Percentiles rank a stretch among this genome's conserved stretches.
phyloP scores from a whole-genome alignment of 1,284 basidiomycete species.

The Malassezia slooffiae region DNA sequence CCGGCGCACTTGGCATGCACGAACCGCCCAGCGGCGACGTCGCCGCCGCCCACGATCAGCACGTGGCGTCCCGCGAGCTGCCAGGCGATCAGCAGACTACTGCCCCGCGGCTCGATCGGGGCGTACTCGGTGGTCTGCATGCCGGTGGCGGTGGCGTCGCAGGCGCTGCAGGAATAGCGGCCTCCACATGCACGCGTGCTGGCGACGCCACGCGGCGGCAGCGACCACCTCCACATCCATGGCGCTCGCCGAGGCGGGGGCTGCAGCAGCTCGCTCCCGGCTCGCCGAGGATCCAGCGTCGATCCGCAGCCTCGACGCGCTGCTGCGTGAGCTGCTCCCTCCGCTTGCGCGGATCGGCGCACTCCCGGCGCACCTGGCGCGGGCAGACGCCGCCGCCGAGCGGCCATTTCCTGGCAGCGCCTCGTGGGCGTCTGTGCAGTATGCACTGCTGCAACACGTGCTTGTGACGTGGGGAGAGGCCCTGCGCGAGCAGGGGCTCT shows the following conservation, averaged over 20 bases:
- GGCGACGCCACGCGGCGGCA: no score
- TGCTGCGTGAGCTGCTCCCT: background rate
- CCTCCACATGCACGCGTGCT: no score
- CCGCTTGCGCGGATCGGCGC: slow-evolving; percentile 2
- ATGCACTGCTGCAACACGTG: slow-evolving; percentile 3
- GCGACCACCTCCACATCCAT: no score
- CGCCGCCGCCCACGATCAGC: slow-evolving; percentile 78
- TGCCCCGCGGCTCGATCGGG: slow-evolving; percentile 51
- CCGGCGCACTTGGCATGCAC: slow-evolving; percentile 43
- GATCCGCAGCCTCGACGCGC: no score
- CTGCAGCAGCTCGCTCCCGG: no score
- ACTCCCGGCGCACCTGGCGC: background rate
- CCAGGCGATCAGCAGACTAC: slow-evolving; percentile 73
- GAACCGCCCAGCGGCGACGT: slow-evolving; percentile 60
- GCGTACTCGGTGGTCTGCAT: no score
- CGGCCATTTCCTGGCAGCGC: background rate
- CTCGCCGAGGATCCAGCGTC: no score
- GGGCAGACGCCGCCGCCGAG: background rate
- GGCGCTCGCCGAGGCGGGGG: no score
- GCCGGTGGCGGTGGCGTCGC: no score
- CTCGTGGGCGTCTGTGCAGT: slow-evolving; percentile 14
- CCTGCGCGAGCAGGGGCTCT: background rate
- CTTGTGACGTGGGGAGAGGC: slow-evolving; percentile 8
- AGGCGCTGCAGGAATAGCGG: no score
- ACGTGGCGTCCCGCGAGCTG: slow-evolving; percentile 69